A percentile compares a stretch with the other conserved stretches of the same genome.
Evolutionary conservation across 2,329 filamentous ascomycete species (phyloP).

Genomic region (Cladophialophora chaetospira): DNA sequence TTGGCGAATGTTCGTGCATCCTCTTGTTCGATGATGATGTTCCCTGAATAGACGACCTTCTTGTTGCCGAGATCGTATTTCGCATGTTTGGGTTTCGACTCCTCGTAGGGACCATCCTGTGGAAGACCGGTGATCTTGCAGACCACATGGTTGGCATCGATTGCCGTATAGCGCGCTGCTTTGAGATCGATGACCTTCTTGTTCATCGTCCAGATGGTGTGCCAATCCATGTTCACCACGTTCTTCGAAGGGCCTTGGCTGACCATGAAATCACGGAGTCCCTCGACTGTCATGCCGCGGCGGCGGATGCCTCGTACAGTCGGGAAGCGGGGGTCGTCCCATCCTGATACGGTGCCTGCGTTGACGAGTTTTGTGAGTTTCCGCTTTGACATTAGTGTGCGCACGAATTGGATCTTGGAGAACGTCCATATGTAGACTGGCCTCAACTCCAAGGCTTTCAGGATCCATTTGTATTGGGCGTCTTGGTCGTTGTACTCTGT

Average conservation of each 20-base stretch:
- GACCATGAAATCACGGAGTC: constrained; percentile 53
- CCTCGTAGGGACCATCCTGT: constrained; percentile 50
- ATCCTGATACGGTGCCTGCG: constrained; percentile 51
- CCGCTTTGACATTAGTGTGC: constrained; percentile 54
- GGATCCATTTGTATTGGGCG: constrained; percentile 55
- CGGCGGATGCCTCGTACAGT: constrained; percentile 54
- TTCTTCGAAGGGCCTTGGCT: constrained; percentile 54
- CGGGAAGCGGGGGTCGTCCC: constrained; percentile 55
- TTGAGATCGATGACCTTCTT: constrained; percentile 80
- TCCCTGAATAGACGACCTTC: constrained; percentile 37
- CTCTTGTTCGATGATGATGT: constrained; percentile 38
- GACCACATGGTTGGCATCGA: constrained; percentile 35
- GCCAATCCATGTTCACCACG: constrained; percentile 54
- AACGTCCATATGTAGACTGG: constrained; percentile 55
- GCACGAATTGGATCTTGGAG: constrained; percentile 55
- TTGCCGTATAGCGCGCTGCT: constrained; percentile 37
- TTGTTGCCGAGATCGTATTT: constrained; percentile 40
- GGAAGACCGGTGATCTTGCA: constrained; percentile 59
- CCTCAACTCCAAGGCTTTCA: constrained; percentile 50
- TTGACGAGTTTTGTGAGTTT: constrained; percentile 56
- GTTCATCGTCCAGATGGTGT: constrained; percentile 60
- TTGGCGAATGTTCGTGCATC: constrained; percentile 38
- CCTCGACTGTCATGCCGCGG: constrained; percentile 53
- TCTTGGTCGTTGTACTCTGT: constrained; percentile 61
- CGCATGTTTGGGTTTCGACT: constrained; percentile 38